phyloP scores from a whole-genome alignment of 345 rosid genomes.

The Limnanthes douglasii region DNA sequence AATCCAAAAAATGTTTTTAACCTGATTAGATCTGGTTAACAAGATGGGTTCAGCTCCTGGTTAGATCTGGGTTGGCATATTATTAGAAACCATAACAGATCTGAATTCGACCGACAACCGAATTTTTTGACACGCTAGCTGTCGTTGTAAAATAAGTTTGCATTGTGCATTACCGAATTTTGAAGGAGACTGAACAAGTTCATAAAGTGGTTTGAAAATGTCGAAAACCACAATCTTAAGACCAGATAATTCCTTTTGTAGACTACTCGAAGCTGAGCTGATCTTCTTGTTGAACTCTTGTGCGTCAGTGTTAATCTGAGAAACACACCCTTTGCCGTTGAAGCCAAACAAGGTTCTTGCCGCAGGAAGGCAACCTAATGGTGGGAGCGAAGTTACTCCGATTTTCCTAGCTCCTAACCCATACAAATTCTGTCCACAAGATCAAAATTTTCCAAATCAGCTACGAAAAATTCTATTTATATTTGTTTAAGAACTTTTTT shows the following conservation, averaged over 20 bases:
- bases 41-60: too few species aligned
- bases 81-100: too few species aligned
- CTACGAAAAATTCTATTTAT: too few species aligned
- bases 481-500: too few species aligned
- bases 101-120: too few species aligned
- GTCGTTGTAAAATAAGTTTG: too few species aligned
- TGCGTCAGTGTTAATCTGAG: constrained; percentile 51
- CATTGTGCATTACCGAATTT: constrained; percentile 23
- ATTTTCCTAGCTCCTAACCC: constrained; percentile 67
- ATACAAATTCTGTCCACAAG: constrained; percentile 29
- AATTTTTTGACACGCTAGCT: too few species aligned
- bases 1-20: too few species aligned
- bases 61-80: too few species aligned
- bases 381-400: constrained; percentile 88
- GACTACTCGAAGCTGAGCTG: constrained; percentile 33
- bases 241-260: constrained; percentile 58
- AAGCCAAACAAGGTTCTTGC: constrained; percentile 62
- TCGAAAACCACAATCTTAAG: constrained; percentile 67
- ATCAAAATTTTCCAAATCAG: background rate
- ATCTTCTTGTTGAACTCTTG: constrained; percentile 68
- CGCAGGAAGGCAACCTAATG: constrained; percentile 76
- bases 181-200: constrained; percentile 47
- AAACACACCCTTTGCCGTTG: constrained; percentile 51
- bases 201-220: constrained; percentile 59
- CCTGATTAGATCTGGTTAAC: too few species aligned